A percentile compares a stretch with the other conserved stretches of the same genome.
Conservation (phyloP, 148 eudicot genomes). For the Vaccinium myrtillus region DNA sequence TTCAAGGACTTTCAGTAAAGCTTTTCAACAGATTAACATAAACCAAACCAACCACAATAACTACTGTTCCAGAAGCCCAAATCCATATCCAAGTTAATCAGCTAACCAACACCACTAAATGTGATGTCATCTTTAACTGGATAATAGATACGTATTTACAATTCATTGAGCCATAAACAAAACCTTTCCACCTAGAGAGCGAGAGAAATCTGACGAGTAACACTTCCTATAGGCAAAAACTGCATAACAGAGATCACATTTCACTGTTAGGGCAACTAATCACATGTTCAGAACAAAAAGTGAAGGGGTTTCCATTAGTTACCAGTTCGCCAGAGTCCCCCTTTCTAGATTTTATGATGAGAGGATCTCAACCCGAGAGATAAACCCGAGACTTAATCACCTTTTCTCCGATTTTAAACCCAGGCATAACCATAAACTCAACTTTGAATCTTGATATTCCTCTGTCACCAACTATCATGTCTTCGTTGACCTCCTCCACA, state of each 20-base stretch:
- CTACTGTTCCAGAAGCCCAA: not conserved
- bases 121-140: not conserved
- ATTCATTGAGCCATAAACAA: not conserved
- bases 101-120: not conserved
- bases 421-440: slow-evolving; percentile 61
- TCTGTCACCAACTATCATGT: slow-evolving; percentile 5
- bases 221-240: not conserved
- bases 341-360: not conserved
- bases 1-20: not conserved
- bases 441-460: slow-evolving; percentile 31
- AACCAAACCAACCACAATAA: not conserved
- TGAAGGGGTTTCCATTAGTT: not conserved
- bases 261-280: not conserved
- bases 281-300: not conserved
- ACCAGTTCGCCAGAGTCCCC: not conserved
- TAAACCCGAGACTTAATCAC: slow-evolving; percentile 45
- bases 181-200: not conserved
- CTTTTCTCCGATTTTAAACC: slow-evolving; percentile 40
- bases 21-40: not conserved
- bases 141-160: slow-evolving; percentile 2
- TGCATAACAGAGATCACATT: not conserved
- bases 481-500: slow-evolving; percentile 32
- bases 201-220: not conserved
- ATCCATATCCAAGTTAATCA: not conserved
- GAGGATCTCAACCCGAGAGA: slow-evolving; percentile 21